Base-by-base conservation (phyloP, 176 grass and related monocot species). In the Oryza glumipatula region DNA sequence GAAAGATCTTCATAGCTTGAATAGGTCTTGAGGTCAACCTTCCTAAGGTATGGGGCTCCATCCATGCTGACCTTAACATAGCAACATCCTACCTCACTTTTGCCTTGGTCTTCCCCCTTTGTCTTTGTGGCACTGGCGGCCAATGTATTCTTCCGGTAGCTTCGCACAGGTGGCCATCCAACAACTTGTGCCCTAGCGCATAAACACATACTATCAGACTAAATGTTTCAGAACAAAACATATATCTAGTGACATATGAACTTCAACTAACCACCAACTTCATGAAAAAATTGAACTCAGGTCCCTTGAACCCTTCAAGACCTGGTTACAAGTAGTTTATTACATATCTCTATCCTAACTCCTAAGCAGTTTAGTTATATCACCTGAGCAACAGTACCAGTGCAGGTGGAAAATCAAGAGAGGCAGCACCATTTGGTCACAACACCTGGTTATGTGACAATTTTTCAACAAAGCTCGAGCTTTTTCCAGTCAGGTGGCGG, bases 21-120 rank as follows among this genome's bases (percentile, higher is more conserved):
- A 71, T 92, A 94, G 2, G 70, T 94, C 82, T 92, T 94, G 47
- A 94, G 93, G 82, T 94, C 89, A n/a, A 94, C 87, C 67, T 94
- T 94, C 85, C 93, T 87, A 9, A 92, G 87, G 76, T 94, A 94
- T 2, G 89, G 89, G 3, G 89, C 93, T 48, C 93, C 93, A 88
- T 94, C 93, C 93, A 94, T 92, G 82, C 93, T 94, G 60, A 94
- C 88, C 82, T 94, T 94, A 11, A 94, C 82, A 83, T 88, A 94
- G 67, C 88, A 83, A 78, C 89, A 92, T 9, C 70, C 92, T 7
- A 74, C 72, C 65, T 91, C 92, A 0, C 67, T 89, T 82, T 74
- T 83, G n/a, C 45, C 85, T 49, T 92, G 74, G 7, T 47, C 71
- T 64, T 90, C 87, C 8, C 46, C 82, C 67, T 88, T 94, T 16